Conservation (phyloP, 2,329 filamentous ascomycete genomes). For the Aspergillus pseudoviridinutans region DNA sequence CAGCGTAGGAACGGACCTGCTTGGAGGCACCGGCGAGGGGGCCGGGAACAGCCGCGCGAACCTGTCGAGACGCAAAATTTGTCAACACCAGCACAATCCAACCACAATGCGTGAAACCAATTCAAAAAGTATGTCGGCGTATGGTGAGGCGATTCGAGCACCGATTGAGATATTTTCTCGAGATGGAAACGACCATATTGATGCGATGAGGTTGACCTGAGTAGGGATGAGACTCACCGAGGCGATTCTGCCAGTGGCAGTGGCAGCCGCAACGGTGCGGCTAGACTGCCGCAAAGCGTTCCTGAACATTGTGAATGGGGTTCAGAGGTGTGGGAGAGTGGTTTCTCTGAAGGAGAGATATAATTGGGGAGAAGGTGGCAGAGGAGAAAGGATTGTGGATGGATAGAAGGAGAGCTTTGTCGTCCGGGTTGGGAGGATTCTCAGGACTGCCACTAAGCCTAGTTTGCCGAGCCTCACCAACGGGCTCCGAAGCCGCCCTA, state of each 20-base stretch:
- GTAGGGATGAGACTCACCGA: slow-evolving; percentile 72
- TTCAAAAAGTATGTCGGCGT: slow-evolving; percentile 20
- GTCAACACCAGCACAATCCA: slow-evolving; percentile 49
- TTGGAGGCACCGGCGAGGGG: slow-evolving; percentile 66
- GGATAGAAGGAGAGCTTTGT: slow-evolving; percentile 41
- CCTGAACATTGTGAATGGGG: slow-evolving; percentile 77
- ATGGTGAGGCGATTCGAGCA: slow-evolving; percentile 21
- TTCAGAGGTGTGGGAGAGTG: slow-evolving; percentile 42
- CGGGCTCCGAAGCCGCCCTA: slow-evolving; percentile 38
- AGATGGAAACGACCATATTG: slow-evolving; percentile 29
- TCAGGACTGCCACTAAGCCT: slow-evolving; percentile 38
- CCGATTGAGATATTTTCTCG: slow-evolving; percentile 29
- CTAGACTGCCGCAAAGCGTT: slow-evolving; percentile 96
- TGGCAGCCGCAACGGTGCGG: slow-evolving; percentile 90
- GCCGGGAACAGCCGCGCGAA: slow-evolving; percentile 79
- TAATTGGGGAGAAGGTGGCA: slow-evolving; percentile 39
- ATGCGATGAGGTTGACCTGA: slow-evolving; percentile 34
- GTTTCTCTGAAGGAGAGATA: slow-evolving; percentile 40
- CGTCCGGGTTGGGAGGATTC: slow-evolving; percentile 38
- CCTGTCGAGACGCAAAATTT: slow-evolving; percentile 54
- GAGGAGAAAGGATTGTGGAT: slow-evolving; percentile 42
- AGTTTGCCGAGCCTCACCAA: slow-evolving; percentile 34
- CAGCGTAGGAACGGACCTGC: slow-evolving; percentile 81
- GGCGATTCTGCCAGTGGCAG: slow-evolving; percentile 85
- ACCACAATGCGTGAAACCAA: slow-evolving; percentile 19